phyloP scores from a whole-genome alignment of 2,329 filamentous ascomycete genomes.

The Graphiopsis chlorocephala region DNA sequence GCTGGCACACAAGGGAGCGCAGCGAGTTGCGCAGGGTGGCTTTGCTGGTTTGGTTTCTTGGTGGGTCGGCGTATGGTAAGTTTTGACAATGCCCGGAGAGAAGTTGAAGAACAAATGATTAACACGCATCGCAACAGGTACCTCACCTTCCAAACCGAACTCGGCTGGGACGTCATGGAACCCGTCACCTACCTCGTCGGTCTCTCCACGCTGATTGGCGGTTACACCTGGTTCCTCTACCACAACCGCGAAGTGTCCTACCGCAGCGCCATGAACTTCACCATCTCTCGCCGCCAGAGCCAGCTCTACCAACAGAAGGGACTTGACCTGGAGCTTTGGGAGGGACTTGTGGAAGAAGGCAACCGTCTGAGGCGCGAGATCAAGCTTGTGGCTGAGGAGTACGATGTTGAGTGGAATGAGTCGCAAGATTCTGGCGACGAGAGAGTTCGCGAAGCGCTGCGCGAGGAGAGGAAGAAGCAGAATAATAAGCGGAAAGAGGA shows the following conservation, averaged over 20 bases:
- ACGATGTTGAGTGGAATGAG: slow-evolving; percentile 73
- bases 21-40: slow-evolving; percentile 75
- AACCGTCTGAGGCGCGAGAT: slow-evolving; percentile 77
- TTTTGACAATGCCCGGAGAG: background rate
- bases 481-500: slow-evolving; percentile 25
- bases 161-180: slow-evolving; percentile 84
- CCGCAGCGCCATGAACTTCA: slow-evolving; percentile 81
- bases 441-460: slow-evolving; percentile 30
- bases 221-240: slow-evolving; percentile 91
- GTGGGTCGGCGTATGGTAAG: slow-evolving; percentile 58
- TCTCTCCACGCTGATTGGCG: slow-evolving; percentile 80
- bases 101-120: background rate
- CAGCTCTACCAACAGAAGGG: slow-evolving; percentile 72
- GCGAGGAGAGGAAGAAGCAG: slow-evolving; percentile 56
- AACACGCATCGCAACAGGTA: slow-evolving; percentile 61
- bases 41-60: slow-evolving; percentile 71
- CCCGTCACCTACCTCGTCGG: slow-evolving; percentile 86
- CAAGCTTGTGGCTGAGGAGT: slow-evolving; percentile 75
- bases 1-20: slow-evolving; percentile 72
- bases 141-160: slow-evolving; percentile 65
- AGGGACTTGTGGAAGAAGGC: slow-evolving; percentile 72
- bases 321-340: slow-evolving; percentile 76
- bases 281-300: slow-evolving; percentile 73
- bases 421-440: slow-evolving; percentile 32
- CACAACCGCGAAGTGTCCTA: slow-evolving; percentile 85